Percentiles rank a stretch among this genome's conserved stretches.
These are phyloP conservation scores for Halenospora varia DNA, from an alignment of 495 filamentous ascomycete species.

Conservation along the genomic window DNA sequence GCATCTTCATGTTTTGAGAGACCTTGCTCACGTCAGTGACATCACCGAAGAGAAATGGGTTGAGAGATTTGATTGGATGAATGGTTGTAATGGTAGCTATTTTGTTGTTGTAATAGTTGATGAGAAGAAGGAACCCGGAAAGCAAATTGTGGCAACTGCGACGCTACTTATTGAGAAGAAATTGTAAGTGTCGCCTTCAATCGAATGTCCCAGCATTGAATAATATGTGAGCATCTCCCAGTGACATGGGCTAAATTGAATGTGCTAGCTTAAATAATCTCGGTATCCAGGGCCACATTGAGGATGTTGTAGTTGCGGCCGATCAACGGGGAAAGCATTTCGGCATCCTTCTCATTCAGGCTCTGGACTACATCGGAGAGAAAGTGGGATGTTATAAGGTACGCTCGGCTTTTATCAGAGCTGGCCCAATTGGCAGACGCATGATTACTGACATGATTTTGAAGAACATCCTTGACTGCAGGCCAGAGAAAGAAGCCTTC, in stretches of 20 bases:
- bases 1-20: conserved; percentile 4
- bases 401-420: not conserved
- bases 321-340: conserved; percentile 10
- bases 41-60: conserved; percentile 3
- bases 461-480: conserved; percentile 10
- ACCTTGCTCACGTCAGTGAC: conserved; percentile 1
- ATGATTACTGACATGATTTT: too few relatives aligned
- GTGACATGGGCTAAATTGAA: too few relatives aligned
- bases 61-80: conserved; percentile 5
- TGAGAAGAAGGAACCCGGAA: not conserved
- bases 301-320: conserved; percentile 4
- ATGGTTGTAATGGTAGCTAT: conserved; percentile 3
- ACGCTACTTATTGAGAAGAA: conserved; percentile 11
- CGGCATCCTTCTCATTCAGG: conserved; percentile 4
- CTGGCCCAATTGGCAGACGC: too few relatives aligned
- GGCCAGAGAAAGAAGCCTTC: conserved; percentile 3
- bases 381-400: conserved; percentile 32
- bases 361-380: conserved; percentile 22
- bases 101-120: conserved; percentile 10
- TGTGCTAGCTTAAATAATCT: conserved; percentile 14
- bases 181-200: too few relatives aligned
- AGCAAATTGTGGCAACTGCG: conserved; percentile 5
- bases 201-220: too few relatives aligned
- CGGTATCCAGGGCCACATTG: conserved; percentile 10
- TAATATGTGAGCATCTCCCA: too few relatives aligned